Evolutionary conservation across 768 basidiomycete genomes (phyloP), one percentile per base, ranked within the genome.

Genomic region (Postia placenta): DNA sequence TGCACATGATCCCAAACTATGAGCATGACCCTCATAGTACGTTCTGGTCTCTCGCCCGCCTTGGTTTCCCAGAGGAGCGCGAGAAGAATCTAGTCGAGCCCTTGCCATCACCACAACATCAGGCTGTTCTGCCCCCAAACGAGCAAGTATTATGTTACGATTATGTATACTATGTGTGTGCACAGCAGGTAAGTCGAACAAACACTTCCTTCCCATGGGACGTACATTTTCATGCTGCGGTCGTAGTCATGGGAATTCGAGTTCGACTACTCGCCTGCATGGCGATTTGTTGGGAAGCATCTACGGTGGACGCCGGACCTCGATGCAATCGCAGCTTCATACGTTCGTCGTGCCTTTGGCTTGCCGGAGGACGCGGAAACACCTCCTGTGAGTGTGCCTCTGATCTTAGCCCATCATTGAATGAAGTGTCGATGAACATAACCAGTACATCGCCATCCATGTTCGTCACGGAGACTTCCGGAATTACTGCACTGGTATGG

Each of bases 71-170:
- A 0, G 60, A 64, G 12, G 63, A 56, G 40, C 63, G 66, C 25
- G 53, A 61, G 38, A 52, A 56, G 19, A 58, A 52, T 37, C 54
- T 64, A 25, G 54, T 53, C 42, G 52, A 55, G 30, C 47, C 61
- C 4, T 52, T 56, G 7, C 60, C 66, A 19, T 67, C 67, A 1
- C 54, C 55, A 1, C 55, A 59, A 24, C 57, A 62, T 49, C 48
- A 60, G 20, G 53, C 52, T 5, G 33, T 40, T 2, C 58, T 66
- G 20, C 53, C 58, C 19, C 71, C 71, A 15, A 69, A 71, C 48
- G 67, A 69, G 43, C 70, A 70, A 19, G 50, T 72, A 44, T 50
- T 66, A n/a, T 72, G 71, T 56, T 69, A 66, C 48, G 71, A 72
- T 45, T 71, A 68, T 41, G 54, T 71, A 24, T 72, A 71, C 52